These are phyloP conservation scores for Nannochloropsis salina DNA, from an alignment of 108 stramenopile genomes.

Conservation along the genomic window DNA sequence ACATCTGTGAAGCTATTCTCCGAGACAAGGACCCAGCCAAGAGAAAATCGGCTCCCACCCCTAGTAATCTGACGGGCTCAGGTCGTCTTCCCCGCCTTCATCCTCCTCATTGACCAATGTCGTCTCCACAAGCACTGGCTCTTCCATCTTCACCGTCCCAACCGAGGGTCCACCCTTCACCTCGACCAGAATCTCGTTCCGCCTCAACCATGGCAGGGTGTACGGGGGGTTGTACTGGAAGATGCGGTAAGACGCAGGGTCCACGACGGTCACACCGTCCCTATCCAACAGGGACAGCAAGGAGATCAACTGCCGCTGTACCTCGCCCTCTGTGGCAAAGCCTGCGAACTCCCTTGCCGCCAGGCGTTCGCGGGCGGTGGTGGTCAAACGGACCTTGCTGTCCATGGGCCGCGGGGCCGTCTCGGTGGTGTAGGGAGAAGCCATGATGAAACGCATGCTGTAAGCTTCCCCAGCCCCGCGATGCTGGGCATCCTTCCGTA, in stretches of 20 bases:
- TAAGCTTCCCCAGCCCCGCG: background rate
- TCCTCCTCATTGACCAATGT: background rate
- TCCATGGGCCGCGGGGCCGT: constrained; percentile 68
- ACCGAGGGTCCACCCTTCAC: constrained; percentile 18
- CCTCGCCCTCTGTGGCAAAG: constrained; percentile 68
- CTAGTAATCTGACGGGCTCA: background rate
- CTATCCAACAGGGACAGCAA: constrained; percentile 56
- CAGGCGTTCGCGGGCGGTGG: constrained; percentile 51
- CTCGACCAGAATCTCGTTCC: constrained; percentile 73
- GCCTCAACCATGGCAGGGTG: constrained; percentile 81
- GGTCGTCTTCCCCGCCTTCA: background rate
- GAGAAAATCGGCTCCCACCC: background rate
- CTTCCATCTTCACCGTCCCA: too few species aligned
- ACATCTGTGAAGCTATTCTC: too few species aligned
- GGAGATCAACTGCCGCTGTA: constrained; percentile 55
- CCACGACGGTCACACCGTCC: constrained; percentile 66
- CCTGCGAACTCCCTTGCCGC: constrained; percentile 78
- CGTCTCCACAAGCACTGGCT: background rate
- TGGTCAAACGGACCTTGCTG: constrained; percentile 60
- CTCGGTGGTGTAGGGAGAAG: constrained; percentile 65
- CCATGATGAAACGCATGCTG: constrained; percentile 80
- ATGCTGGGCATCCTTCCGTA: constrained; percentile 24
- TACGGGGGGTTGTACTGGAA: constrained; percentile 92
- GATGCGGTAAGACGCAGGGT: constrained; percentile 62
- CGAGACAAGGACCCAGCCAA: too few species aligned